Evolutionary conservation across 495 filamentous ascomycete species (phyloP).

Genomic region (Hyaloscypha variabilis): DNA sequence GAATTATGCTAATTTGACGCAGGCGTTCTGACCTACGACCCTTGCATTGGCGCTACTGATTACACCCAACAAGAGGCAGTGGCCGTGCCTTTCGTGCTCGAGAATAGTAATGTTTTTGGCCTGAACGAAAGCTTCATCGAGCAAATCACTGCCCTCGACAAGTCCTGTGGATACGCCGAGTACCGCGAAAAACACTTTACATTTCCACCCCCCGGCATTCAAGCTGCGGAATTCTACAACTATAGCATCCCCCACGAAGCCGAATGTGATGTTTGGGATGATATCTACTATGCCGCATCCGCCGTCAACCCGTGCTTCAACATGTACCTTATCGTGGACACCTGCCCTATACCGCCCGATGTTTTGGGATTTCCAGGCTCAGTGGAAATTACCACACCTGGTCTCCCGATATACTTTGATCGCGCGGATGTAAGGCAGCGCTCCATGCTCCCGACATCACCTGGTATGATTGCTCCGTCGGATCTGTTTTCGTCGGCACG

Average conservation of each 20-base stretch:
- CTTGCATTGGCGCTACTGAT: no score
- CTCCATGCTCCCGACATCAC: neutral
- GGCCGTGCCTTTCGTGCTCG: conserved; percentile 60
- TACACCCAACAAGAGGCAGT: conserved; percentile 53
- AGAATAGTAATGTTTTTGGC: conserved; percentile 64
- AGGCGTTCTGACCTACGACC: conserved; percentile 73
- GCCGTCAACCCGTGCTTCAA: conserved; percentile 80
- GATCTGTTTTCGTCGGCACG: no score
- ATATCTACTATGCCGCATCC: conserved; percentile 55
- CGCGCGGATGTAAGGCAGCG: conserved; percentile 48
- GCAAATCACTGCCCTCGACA: conserved; percentile 54
- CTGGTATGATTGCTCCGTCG: no score
- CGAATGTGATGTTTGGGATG: conserved; percentile 61
- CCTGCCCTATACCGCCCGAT: conserved; percentile 74
- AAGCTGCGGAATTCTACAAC: no score
- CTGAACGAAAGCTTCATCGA: conserved; percentile 68
- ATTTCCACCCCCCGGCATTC: conserved; percentile 71
- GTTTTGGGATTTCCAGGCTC: conserved; percentile 73
- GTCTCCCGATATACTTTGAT: conserved; percentile 75
- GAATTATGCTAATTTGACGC: conserved; percentile 21
- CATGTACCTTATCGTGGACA: conserved; percentile 74
- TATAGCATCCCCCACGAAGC: conserved; percentile 49
- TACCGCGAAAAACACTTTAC: conserved; percentile 63
- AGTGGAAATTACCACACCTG: conserved; percentile 49
- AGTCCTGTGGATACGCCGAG: conserved; percentile 66